Conservation (phyloP, 2,329 filamentous ascomycete species). For the Fusarium brachygibbosum region DNA sequence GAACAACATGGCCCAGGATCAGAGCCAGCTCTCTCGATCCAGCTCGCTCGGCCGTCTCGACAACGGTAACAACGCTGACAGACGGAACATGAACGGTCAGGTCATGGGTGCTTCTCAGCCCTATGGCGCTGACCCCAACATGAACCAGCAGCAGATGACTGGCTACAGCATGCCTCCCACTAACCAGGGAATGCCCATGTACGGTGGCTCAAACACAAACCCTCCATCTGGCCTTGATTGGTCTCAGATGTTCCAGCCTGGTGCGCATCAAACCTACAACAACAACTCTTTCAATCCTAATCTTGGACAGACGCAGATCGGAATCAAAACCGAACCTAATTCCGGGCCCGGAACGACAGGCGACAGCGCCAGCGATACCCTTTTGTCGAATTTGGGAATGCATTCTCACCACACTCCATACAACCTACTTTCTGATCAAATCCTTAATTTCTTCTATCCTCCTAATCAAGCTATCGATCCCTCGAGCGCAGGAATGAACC, state of each 20-base stretch:
- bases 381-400: constrained; percentile 64
- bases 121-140: constrained; percentile 71
- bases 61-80: constrained; percentile 68
- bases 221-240: constrained; percentile 78
- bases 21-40: constrained; percentile 72
- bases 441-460: constrained; percentile 69
- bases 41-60: constrained; percentile 72
- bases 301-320: constrained; percentile 77
- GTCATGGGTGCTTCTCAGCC: constrained; percentile 66
- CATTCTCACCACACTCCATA: constrained; percentile 65
- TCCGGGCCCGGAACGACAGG: constrained; percentile 64
- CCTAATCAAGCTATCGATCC: constrained; percentile 62
- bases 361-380: constrained; percentile 61
- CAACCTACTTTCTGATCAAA: constrained; percentile 67
- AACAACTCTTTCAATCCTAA: constrained; percentile 74
- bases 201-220: constrained; percentile 70
- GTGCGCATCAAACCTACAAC: constrained; percentile 75
- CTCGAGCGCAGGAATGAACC: constrained; percentile 68
- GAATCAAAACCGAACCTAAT: constrained; percentile 76
- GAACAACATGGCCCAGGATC: constrained; percentile 71
- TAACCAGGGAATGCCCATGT: constrained; percentile 75
- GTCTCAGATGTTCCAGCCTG: constrained; percentile 83
- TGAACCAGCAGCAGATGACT: constrained; percentile 75
- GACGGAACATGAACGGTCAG: constrained; percentile 66
- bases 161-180: constrained; percentile 73